Evolutionary conservation across 225 moss, liverwort and hornwort species (phyloP), one percentile per base, ranked within the genome.

Genomic region (Straminergon stramineum): DNA sequence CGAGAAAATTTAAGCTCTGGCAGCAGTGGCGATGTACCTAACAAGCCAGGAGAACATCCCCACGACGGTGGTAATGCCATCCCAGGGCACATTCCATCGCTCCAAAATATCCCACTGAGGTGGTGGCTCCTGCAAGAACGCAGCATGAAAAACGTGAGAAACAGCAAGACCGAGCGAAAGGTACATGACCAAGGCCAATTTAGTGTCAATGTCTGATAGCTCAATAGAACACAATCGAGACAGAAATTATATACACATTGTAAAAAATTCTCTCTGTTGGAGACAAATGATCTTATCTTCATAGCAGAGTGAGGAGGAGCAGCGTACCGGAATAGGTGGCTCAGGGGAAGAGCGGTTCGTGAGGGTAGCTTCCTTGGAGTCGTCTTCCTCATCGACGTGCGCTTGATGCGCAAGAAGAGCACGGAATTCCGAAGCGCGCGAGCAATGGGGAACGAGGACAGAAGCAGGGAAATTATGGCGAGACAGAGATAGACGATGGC

Each of bases 51-150:
- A 93, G 76, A 95, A 83, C 95, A 99, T 97, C 53, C 97, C 95
- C 30, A 94, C 87, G 5, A 89, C 86, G 26, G 96, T 96, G 51
- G 95, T 96, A 79, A 95, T 93, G 21, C 92, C 96, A 93, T 94
- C 95, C 99, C 99, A 99, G 87, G 99, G 99, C 78, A 99, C 92
- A 91, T 95, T 92, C 99, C 99, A 99, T 26, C 95, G 93, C 91
- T 97, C 93, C 84, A 97, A 91, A 88, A 96, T 88, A 74, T 95
- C 91, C 94, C 95, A 96, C 48, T 84, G 78, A 51, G 91, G 78
- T 84, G 93, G 92, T 21, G 93, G 95, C 87, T 94, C 93, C 94
- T 92, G 92, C 52, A 34, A 76, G 34, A 37, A 60, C 34, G 81
- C 37, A 21, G 48, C n/a, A 5, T 75, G 37, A 60, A 57, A 45